These are phyloP conservation scores for Naganishia vaughanmartiniae DNA, from an alignment of 768 basidiomycete species.

Conservation along the genomic window DNA sequence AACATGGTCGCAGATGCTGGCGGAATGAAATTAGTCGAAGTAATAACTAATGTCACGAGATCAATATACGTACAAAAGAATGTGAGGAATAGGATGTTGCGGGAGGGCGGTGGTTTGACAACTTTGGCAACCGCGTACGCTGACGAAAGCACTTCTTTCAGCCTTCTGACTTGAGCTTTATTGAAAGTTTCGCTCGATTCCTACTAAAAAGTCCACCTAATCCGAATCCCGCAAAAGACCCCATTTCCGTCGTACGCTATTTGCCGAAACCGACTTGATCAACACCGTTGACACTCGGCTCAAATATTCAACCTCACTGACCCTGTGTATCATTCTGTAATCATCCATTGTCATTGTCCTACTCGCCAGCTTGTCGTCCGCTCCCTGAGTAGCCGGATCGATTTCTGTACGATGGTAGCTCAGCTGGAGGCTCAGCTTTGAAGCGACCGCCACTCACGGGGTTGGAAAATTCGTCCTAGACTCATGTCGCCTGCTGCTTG, in stretches of 20 bases:
- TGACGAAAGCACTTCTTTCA: background rate
- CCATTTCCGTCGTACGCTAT: slow-evolving; percentile 13
- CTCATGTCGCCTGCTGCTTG: background rate
- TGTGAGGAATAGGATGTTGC: slow-evolving; percentile 20
- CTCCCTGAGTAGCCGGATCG: slow-evolving; percentile 15
- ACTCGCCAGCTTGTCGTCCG: slow-evolving; percentile 12
- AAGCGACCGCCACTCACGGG: background rate
- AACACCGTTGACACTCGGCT: background rate
- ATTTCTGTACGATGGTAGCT: background rate
- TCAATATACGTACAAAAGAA: slow-evolving; percentile 11
- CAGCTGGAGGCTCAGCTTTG: background rate
- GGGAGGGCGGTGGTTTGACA: slow-evolving; percentile 7
- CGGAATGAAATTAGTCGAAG: background rate
- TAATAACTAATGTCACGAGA: background rate
- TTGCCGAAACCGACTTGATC: background rate
- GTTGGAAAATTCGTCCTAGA: slow-evolving; percentile 14
- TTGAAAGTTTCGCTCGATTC: background rate
- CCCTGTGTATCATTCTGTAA: slow-evolving; percentile 7
- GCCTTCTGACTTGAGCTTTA: background rate
- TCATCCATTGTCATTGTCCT: slow-evolving; percentile 18
- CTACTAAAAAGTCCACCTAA: background rate
- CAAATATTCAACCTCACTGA: background rate
- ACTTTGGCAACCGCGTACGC: slow-evolving; percentile 12
- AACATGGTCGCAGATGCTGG: slow-evolving; percentile 19
- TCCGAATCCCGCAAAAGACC: slow-evolving; percentile 13